phyloP scores from a whole-genome alignment of 345 rosid species.

The Cardiospermum halicacabum region DNA sequence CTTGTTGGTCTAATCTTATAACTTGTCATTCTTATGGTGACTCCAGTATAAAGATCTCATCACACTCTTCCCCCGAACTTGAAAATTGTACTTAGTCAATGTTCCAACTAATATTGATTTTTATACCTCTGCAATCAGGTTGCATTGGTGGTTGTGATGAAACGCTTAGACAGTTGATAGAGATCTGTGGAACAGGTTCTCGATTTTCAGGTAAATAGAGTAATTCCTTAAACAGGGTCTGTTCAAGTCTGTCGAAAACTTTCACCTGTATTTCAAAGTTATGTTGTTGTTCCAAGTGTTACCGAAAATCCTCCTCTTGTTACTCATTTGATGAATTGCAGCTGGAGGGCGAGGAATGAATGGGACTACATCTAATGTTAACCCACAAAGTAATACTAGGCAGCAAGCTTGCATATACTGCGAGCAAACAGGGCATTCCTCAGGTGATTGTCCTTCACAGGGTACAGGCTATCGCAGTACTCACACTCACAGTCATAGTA shows the following conservation, averaged over 20 bases:
- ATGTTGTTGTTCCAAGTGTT: neutral
- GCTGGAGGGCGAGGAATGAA: slow-evolving; percentile 58
- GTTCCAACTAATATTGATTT: slow-evolving; percentile 9
- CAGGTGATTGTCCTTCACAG: slow-evolving; percentile 64
- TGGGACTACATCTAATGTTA: slow-evolving; percentile 40
- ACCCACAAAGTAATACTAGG: slow-evolving; percentile 51
- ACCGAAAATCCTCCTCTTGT: slow-evolving; percentile 2
- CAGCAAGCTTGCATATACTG: slow-evolving; percentile 59
- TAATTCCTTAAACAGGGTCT: neutral
- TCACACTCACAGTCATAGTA: slow-evolving; percentile 36
- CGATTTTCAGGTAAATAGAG: slow-evolving; percentile 62
- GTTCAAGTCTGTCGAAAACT: neutral
- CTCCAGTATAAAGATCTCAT: neutral
- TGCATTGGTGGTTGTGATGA: slow-evolving; percentile 95
- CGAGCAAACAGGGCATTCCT: slow-evolving; percentile 75
- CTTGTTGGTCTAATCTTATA: neutral
- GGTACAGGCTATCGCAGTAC: slow-evolving; percentile 38
- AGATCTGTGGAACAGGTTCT: slow-evolving; percentile 93
- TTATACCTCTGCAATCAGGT: slow-evolving; percentile 40
- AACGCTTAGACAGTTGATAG: slow-evolving; percentile 65
- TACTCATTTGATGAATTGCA: slow-evolving; percentile 17
- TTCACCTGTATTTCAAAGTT: neutral
- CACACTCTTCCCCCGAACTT: neutral
- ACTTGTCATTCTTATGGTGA: neutral
- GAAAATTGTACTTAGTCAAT: neutral